phyloP scores from a whole-genome alignment of 164 flowering plant genomes.

The Nelumbo lutea region DNA sequence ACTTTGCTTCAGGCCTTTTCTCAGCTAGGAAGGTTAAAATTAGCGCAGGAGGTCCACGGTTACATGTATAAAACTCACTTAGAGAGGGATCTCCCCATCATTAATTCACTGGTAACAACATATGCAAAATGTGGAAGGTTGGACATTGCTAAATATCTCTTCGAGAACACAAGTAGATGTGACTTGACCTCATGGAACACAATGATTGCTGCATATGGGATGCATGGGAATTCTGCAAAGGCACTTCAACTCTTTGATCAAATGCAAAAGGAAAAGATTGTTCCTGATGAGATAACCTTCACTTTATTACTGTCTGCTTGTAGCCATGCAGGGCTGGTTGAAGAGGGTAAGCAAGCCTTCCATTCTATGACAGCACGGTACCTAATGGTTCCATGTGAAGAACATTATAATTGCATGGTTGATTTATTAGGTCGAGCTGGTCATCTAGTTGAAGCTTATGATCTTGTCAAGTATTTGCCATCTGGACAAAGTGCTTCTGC shows the following conservation, averaged over 20 bases:
- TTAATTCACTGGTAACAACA: conserved; percentile 42
- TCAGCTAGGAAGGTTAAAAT: conserved; percentile 33
- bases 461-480: conserved; percentile 31
- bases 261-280: conserved; percentile 29
- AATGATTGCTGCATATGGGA: conserved; percentile 43
- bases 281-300: conserved; percentile 43
- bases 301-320: conserved; percentile 47
- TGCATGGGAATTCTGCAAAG: conserved; percentile 37
- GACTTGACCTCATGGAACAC: conserved; percentile 41
- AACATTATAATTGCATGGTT: conserved; percentile 62
- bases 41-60: conserved; percentile 43
- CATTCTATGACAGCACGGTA: conserved; percentile 36
- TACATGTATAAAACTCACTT: conserved; percentile 24
- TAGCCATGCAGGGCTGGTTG: conserved; percentile 59
- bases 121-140: conserved; percentile 54
- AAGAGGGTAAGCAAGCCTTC: conserved; percentile 46
- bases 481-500: conserved; percentile 24
- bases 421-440: conserved; percentile 68
- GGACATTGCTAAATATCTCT: conserved; percentile 28
- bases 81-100: conserved; percentile 26
- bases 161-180: conserved; percentile 19
- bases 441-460: conserved; percentile 46
- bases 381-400: conserved; percentile 31
- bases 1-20: conserved; percentile 44
- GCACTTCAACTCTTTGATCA: conserved; percentile 31